Evolutionary conservation across 129 eudicot genomes (phyloP), one percentile per base, ranked within the genome.

Genomic region (Scalesia atractyloides): DNA sequence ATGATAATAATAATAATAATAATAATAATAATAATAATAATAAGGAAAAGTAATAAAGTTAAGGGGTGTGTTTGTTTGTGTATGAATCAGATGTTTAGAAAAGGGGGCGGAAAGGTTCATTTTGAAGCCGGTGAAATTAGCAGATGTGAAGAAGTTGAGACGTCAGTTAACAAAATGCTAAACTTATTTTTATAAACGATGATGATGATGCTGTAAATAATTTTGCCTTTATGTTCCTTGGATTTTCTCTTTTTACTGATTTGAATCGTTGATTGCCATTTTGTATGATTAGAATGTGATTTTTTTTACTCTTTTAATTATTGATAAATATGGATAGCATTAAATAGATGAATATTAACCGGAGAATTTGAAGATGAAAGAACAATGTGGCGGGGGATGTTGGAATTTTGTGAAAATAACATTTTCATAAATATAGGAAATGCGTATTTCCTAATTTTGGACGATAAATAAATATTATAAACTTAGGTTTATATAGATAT

Each of bases 61-160:
- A 6, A 57, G 22, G 0, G 49, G 13, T 44, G 16, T 5, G 13
- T 24, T 0, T 26, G 17, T 59, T 59, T 59, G 3, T 59, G 39
- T 11, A 59, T 59, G 41, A 14, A 10, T 30, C 65, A 59, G 65
- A 59, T 59, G 65, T 17, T 30, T 59, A 30, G 65, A 59, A 15
- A 59, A 59, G 26, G 65, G 65, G 13, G 65, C 65, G n/a, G 65
- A 59, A 26, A 30, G 17, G 43, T 59, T 59, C 8, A 59, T 59
- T n/a, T 30, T 59, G 65, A 59, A 59, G 43, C 65, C 65, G 39
- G 33, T 59, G 65, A 59, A 59, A 43, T 30, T 59, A 7, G n/a
- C 65, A 2, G 65, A 59, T 30, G 65, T 59, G 65, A 26, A 13
- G 18, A 59, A 13, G 19, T 59, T 59, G 65, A 59, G 43, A 26